Base-by-base conservation (phyloP, 1,284 basidiomycete genomes). In the Athelia sp. region DNA sequence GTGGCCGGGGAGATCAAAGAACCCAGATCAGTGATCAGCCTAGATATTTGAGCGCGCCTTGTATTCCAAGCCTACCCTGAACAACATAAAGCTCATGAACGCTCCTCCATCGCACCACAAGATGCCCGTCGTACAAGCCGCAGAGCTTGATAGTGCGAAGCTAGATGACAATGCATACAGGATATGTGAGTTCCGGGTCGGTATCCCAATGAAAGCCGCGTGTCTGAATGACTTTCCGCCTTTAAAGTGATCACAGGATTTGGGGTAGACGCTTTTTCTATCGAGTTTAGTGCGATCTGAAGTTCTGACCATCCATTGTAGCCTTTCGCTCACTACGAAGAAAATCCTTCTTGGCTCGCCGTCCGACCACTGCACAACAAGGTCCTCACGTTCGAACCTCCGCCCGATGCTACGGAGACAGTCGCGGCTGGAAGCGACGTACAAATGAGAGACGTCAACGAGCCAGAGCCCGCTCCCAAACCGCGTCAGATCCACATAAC, bases 311-410 rank as follows among this genome's bases (percentile, higher is more conserved):
- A 9, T 31, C 19, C 24, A 29, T 29, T 9, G 8, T 55, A 84
- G 81, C 81, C 82, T 18, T 82, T 82, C 62, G 62, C 68, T 48
- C 72, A 75, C 32, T 75, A 77, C 57, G 60, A 67, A 34, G 71
- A 73, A 56, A 84, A 84, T 57, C 81, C 82, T 1, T 81, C 81
- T 22, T 84, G 82, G 82, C 67, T 81, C 9, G 80, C 81, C 31
- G 78, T 82, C 19, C 66, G 74, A 49, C 70, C 77, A 14, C 67
- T 84, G 23, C 76, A 84, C 60, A 78, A 82, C 56, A 63, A 68
- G 43, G 54, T 76, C 51, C 62, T 84, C 22, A 65, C 67, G 49
- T 58, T 70, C 17, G 69, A 79, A 36, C 61, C 64, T 31, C 56
- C 67, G n/a, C 47, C 62, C 10, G 64, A 66, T 6, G 64, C 70